phyloP scores from a whole-genome alignment of 2,329 filamentous ascomycete species.

The Emergomyces orientalis region DNA sequence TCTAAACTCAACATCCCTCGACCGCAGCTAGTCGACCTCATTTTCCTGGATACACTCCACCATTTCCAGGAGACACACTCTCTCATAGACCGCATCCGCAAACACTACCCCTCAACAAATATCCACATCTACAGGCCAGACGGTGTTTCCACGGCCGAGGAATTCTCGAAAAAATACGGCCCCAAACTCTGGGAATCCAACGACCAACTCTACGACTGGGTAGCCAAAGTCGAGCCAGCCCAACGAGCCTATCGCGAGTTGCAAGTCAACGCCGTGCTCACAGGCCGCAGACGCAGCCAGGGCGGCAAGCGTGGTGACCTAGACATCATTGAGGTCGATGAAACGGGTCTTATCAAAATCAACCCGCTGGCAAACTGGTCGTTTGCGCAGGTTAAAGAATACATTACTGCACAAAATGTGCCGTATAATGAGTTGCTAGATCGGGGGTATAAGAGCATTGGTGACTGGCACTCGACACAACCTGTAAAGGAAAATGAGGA shows the following conservation, averaged over 20 bases:
- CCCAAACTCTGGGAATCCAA: slow-evolving; percentile 74
- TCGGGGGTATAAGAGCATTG: slow-evolving; percentile 92
- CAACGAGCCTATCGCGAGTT: slow-evolving; percentile 83
- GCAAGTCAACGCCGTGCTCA: slow-evolving; percentile 80
- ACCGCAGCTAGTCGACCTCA: slow-evolving; percentile 42
- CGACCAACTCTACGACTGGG: slow-evolving; percentile 87
- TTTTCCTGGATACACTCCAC: slow-evolving; percentile 78
- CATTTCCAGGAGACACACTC: slow-evolving; percentile 70
- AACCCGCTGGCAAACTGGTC: slow-evolving; percentile 94
- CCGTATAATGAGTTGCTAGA: slow-evolving; percentile 91
- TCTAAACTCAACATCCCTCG: slow-evolving; percentile 42
- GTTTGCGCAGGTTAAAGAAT: slow-evolving; percentile 80
- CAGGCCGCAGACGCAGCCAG: slow-evolving; percentile 82
- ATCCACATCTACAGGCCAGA: slow-evolving; percentile 87
- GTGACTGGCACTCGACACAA: slow-evolving; percentile 95
- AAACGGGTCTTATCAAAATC: slow-evolving; percentile 88
- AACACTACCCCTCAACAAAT: slow-evolving; percentile 65
- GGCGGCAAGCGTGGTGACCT: slow-evolving; percentile 85
- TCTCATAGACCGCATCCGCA: slow-evolving; percentile 63
- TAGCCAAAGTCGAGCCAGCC: slow-evolving; percentile 94
- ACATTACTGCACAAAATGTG: slow-evolving; percentile 76
- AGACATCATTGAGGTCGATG: slow-evolving; percentile 86
- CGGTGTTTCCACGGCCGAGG: slow-evolving; percentile 58
- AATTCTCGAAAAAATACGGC: slow-evolving; percentile 78
- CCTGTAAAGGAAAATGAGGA: slow-evolving; percentile 87